Conservation (phyloP, 129 eudicot genomes). For the Pseudognaphalium luteoalbum region DNA sequence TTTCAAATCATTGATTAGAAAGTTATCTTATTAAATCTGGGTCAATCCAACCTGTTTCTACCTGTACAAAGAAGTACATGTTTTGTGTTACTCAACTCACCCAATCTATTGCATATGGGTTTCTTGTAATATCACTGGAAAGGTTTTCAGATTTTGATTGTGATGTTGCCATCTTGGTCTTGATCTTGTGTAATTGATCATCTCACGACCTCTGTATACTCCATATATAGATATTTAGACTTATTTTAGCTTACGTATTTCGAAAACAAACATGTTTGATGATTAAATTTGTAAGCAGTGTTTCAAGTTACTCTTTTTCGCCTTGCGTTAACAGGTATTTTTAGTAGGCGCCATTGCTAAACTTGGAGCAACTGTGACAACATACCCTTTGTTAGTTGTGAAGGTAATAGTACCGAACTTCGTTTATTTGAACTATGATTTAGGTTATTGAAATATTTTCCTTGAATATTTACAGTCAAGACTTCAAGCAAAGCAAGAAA, state of each 20-base stretch:
- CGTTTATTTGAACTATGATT: conserved; percentile 9
- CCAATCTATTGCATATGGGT: background rate
- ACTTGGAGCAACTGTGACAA: conserved; percentile 90
- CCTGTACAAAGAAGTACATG: background rate
- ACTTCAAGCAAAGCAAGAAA: conserved; percentile 99
- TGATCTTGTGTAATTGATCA: background rate
- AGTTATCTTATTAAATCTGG: background rate
- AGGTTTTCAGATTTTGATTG: conserved; percentile 5
- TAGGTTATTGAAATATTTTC: conserved; percentile 5
- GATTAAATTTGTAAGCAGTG: background rate
- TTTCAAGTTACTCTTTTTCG: conserved; percentile 21
- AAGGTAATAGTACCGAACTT: conserved; percentile 52
- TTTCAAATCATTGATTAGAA: background rate
- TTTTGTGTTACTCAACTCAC: background rate
- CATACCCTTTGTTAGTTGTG: conserved; percentile 92
- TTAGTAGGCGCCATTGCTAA: conserved; percentile 87
- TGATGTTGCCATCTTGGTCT: background rate
- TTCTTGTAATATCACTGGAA: conserved; percentile 9
- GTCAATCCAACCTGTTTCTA: conserved; percentile 1
- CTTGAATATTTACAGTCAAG: conserved; percentile 65
- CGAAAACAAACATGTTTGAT: conserved; percentile 19
- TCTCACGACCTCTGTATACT: conserved; percentile 1
- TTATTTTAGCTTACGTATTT: background rate
- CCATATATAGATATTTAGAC: background rate
- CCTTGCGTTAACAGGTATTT: conserved; percentile 54